Evolutionary conservation across 2,329 filamentous ascomycete genomes (phyloP), one percentile per base, ranked within the genome.

Genomic region (Xylariales sp.): DNA sequence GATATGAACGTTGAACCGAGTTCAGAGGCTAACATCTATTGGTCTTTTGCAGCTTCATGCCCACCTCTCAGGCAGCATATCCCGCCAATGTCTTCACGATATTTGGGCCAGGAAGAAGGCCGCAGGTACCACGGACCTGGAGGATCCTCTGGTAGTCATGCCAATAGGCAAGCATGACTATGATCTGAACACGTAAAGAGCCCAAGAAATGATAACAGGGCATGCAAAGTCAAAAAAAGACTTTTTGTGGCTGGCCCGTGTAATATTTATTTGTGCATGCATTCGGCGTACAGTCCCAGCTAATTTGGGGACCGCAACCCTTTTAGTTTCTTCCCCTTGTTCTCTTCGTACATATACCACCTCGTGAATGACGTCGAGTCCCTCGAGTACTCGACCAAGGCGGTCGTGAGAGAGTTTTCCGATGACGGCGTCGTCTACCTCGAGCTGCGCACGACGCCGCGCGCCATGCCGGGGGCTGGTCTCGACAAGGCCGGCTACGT

Each of bases 381-480:
- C 46, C 63, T 88, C 33, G 65, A 63, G 28, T 71, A 76, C 49
- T 78, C 84, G 18, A 88, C 85, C 1, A 66, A 62, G 29, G 71
- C 76, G 5, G 85, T 90, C 30, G 69, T 88, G 6, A 43, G 64
- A 15, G 74, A 80, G 50, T 94, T 93, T 52, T 67, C 74, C 35
- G 57, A 60, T 18, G 87, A 93, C 53, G 84, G 85, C 24, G 81
- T 91, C 13, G 70, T 76, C 40, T 91, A 93, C 54, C 71, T 90
- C 11, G 88, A 94, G 57, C 74, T 93, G 17, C 79, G 88, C 29
- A 91, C 87, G 1, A 93, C 86, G 2, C 88, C 88, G 1, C 77
- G 88, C 37, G 70, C 73, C 2, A 76, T 83, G 23, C 66, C 72
- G 4, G 55, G 60, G 1, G 64, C 67, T 5, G 61, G 61, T 12